Percentiles rank a stretch among this genome's conserved stretches.
Evolutionary conservation across 1,284 basidiomycete genomes (phyloP).

Genomic region (Pseudozyma thailandica): DNA sequence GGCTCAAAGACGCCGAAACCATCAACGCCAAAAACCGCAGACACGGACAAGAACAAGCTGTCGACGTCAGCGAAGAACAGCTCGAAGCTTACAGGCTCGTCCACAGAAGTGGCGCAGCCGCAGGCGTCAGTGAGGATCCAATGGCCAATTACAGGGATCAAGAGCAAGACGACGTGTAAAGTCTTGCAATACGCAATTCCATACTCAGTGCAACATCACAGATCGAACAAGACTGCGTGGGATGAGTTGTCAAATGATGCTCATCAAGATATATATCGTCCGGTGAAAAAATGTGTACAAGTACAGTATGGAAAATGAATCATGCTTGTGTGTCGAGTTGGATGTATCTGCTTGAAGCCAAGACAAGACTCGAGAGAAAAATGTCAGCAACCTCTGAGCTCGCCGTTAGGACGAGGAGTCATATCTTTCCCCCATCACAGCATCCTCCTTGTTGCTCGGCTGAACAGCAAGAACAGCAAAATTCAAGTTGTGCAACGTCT

Average conservation of each 20-base stretch:
- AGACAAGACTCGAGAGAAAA: no score
- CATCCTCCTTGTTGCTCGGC: neutral
- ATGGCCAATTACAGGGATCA: conserved; percentile 85
- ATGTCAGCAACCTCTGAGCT: conserved; percentile 1
- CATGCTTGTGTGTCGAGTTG: no score
- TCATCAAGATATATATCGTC: no score
- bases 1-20: conserved; percentile 47
- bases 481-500: conserved; percentile 16
- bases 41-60: conserved; percentile 67
- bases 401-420: conserved; percentile 8
- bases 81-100: conserved; percentile 86
- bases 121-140: conserved; percentile 78
- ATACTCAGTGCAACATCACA: no score
- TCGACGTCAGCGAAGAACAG: conserved; percentile 90
- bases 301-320: no score
- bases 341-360: no score
- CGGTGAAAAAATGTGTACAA: no score
- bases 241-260: no score
- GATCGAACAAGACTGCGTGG: no score
- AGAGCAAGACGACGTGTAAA: conserved; percentile 40
- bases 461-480: neutral
- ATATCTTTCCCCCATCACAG: neutral
- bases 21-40: conserved; percentile 55
- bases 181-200: no score
- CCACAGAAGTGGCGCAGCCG: conserved; percentile 68